phyloP scores from a whole-genome alignment of 176 grass and related monocot species.

The Saccharum spontaneum region DNA sequence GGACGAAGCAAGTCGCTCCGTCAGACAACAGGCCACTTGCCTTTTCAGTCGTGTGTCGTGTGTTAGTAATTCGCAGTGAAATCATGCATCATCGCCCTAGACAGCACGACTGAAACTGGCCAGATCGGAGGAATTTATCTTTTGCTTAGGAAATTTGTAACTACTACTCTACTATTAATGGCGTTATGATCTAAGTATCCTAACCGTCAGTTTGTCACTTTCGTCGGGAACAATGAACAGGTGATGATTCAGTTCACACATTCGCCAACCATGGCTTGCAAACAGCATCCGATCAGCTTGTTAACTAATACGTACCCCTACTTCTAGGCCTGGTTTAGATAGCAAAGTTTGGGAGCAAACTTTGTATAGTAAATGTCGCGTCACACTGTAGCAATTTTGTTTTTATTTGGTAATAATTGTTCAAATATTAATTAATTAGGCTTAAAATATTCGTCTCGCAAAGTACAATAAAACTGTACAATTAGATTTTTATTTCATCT shows the following conservation, averaged over 20 bases:
- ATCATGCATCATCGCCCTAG: not conserved
- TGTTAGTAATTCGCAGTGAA: not conserved
- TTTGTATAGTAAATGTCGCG: no score
- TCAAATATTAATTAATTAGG: no score
- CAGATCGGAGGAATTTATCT: not conserved
- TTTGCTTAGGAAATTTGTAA: not conserved
- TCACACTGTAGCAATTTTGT: no score
- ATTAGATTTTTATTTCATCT: no score
- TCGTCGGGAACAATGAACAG: not conserved
- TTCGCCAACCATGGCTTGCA: not conserved
- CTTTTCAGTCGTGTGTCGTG: not conserved
- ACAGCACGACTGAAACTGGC: not conserved
- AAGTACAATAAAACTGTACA: no score
- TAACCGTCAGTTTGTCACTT: conserved; percentile 22
- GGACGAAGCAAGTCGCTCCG: not conserved
- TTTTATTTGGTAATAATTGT: no score
- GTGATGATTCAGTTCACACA: not conserved
- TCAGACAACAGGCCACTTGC: not conserved
- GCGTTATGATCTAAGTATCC: not conserved
- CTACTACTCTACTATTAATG: not conserved
- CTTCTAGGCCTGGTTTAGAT: no score
- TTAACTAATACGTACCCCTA: not conserved
- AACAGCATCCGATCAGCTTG: not conserved
- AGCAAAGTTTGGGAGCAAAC: no score
- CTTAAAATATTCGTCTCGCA: no score